These are phyloP conservation scores for Helicocarpus griseus DNA, from an alignment of 2,329 filamentous ascomycete species.

Conservation along the genomic window DNA sequence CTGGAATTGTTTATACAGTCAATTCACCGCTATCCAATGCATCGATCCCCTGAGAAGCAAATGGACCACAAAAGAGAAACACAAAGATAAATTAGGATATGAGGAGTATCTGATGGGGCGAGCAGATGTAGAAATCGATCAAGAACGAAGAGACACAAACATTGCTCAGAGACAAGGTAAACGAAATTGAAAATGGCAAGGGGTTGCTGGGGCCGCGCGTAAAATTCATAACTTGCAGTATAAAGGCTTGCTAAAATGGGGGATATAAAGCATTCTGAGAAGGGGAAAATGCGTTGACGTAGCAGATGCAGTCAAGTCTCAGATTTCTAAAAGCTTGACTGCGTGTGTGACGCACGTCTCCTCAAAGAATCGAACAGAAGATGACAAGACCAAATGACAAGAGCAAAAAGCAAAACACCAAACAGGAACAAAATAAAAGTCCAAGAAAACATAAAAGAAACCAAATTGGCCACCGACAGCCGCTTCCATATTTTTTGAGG, in stretches of 20 bases:
- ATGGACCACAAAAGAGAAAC: not conserved
- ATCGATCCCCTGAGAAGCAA: constrained; percentile 1
- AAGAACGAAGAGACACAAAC: not conserved
- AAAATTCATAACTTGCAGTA: too few relatives aligned
- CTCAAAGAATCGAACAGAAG: not conserved
- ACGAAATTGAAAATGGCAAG: not conserved
- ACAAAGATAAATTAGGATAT: not conserved
- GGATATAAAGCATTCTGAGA: too few relatives aligned
- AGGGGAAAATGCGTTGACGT: too few relatives aligned
- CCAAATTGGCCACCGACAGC: not conserved
- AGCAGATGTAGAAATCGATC: not conserved
- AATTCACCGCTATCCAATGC: not conserved
- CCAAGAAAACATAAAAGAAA: not conserved
- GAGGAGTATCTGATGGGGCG: not conserved
- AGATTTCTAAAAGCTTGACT: too few relatives aligned
- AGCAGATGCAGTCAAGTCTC: too few relatives aligned
- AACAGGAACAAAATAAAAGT: not conserved
- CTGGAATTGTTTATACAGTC: not conserved
- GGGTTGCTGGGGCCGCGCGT: not conserved
- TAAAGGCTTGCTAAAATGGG: too few relatives aligned
- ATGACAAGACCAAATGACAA: not conserved
- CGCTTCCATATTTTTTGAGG: not conserved
- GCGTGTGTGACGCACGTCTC: too few relatives aligned
- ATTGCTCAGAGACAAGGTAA: not conserved
- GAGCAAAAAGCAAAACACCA: not conserved